These are phyloP conservation scores for Plenodomus biglobosus DNA, from an alignment of 2,329 filamentous ascomycete species.

Conservation along the genomic window DNA sequence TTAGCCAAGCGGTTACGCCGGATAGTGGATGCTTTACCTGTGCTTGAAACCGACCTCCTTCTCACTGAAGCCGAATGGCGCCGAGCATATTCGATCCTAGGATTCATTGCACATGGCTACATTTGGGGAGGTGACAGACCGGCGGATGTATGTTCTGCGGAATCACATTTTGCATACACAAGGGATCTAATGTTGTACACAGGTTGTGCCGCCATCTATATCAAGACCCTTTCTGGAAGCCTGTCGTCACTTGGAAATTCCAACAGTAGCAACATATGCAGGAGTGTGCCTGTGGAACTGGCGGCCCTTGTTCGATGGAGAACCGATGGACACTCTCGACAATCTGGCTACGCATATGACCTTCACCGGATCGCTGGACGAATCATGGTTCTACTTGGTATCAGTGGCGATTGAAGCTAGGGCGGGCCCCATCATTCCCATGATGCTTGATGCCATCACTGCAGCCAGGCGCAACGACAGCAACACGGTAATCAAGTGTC, in stretches of 20 bases:
- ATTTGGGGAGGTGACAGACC: slow-evolving; percentile 83
- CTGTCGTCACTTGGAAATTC: slow-evolving; percentile 77
- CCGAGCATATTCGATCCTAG: slow-evolving; percentile 76
- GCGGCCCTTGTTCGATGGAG: slow-evolving; percentile 83
- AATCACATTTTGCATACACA: not conserved
- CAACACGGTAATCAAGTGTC: slow-evolving; percentile 70
- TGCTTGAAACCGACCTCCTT: slow-evolving; percentile 80
- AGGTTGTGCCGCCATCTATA: slow-evolving; percentile 74
- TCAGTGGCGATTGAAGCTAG: slow-evolving; percentile 94
- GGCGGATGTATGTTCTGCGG: slow-evolving; percentile 59
- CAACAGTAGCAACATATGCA: slow-evolving; percentile 91
- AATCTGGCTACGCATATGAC: slow-evolving; percentile 87
- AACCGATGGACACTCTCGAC: slow-evolving; percentile 78
- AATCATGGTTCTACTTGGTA: slow-evolving; percentile 98
- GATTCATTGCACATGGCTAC: slow-evolving; percentile 80
- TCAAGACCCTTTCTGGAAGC: slow-evolving; percentile 80
- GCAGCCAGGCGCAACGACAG: slow-evolving; percentile 73
- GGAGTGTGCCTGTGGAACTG: slow-evolving; percentile 95
- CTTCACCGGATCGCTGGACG: slow-evolving; percentile 91
- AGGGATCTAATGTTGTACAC: slow-evolving; percentile 19
- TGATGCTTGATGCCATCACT: slow-evolving; percentile 85
- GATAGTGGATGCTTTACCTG: slow-evolving; percentile 76
- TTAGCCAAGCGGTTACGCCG: slow-evolving; percentile 80
- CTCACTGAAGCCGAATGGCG: slow-evolving; percentile 88
- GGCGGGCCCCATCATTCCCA: slow-evolving; percentile 79